Conservation (phyloP, 2,329 filamentous ascomycete genomes). For the Fusarium sp. region DNA sequence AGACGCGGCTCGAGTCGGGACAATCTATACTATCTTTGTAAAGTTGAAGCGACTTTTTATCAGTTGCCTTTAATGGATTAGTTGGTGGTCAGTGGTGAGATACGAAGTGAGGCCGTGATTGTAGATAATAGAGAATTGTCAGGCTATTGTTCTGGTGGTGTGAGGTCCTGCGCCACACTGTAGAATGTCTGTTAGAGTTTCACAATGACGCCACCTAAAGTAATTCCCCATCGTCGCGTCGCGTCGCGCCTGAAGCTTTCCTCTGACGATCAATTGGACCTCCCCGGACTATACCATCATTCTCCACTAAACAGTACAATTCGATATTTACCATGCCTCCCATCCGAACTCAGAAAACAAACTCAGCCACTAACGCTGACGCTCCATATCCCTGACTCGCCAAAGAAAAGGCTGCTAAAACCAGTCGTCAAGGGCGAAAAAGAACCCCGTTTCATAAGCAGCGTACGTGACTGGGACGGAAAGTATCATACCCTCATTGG, state of each 20-base stretch:
- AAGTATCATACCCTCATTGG: neutral
- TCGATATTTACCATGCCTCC: neutral
- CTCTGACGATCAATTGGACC: neutral
- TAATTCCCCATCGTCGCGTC: neutral
- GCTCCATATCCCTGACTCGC: neutral
- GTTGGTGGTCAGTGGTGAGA: neutral
- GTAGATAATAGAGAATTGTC: neutral
- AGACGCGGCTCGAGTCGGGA: conserved; percentile 19
- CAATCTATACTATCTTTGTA: neutral
- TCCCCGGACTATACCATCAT: neutral
- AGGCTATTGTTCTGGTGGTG: neutral
- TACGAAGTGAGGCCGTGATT: conserved; percentile 1
- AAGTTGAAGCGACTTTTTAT: neutral
- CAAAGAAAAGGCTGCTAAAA: neutral
- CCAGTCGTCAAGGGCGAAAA: neutral
- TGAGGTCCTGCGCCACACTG: neutral
- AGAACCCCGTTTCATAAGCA: neutral
- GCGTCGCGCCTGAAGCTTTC: neutral
- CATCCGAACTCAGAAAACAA: neutral
- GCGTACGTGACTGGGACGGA: neutral
- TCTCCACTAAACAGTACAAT: neutral
- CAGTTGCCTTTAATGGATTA: conserved; percentile 11
- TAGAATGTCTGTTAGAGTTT: neutral
- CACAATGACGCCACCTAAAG: neutral
- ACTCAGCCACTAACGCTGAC: neutral